Percentiles rank a stretch among this genome's conserved stretches.
Evolutionary conservation across 1,284 basidiomycete genomes (phyloP).

Genomic region (Leccinum fallax): DNA sequence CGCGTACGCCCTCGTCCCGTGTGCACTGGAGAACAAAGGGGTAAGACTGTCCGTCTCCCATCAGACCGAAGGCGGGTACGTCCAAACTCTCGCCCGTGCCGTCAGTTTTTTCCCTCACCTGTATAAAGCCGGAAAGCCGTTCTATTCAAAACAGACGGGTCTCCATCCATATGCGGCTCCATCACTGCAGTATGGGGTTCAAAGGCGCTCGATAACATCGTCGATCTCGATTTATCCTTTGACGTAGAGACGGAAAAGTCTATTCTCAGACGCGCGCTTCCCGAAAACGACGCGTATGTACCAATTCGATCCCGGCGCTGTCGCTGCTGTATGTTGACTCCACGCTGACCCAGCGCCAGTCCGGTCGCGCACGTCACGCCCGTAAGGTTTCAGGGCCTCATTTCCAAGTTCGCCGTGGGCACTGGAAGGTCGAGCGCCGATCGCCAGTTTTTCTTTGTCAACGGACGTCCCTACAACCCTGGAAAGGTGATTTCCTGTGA

Average conservation of each 20-base stretch:
- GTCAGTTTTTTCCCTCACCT: slow-evolving; percentile 7
- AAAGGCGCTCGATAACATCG: slow-evolving; percentile 74
- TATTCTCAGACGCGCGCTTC: slow-evolving; percentile 35
- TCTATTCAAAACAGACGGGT: slow-evolving; percentile 76
- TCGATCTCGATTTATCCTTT: slow-evolving; percentile 75
- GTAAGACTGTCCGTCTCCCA: slow-evolving; percentile 82
- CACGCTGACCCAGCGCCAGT: slow-evolving; percentile 6
- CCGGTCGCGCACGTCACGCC: slow-evolving; percentile 36
- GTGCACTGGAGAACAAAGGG: slow-evolving; percentile 54
- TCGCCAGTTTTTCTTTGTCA: slow-evolving; percentile 93
- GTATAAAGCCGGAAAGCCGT: slow-evolving; percentile 63
- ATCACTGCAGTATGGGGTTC: slow-evolving; percentile 86
- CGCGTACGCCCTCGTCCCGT: slow-evolving; percentile 90
- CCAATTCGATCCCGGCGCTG: background rate
- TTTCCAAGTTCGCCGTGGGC: slow-evolving; percentile 76
- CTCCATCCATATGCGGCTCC: slow-evolving; percentile 61
- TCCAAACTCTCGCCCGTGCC: slow-evolving; percentile 6
- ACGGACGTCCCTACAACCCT: slow-evolving; percentile 87
- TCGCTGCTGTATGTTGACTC: background rate
- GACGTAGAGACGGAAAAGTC: slow-evolving; percentile 65
- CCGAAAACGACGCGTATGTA: slow-evolving; percentile 23
- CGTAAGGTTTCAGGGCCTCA: slow-evolving; percentile 71
- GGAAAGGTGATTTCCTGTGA: slow-evolving; percentile 54
- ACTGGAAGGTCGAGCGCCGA: slow-evolving; percentile 79
- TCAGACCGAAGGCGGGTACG: slow-evolving; percentile 73